Evolutionary conservation across 1,284 basidiomycete genomes (phyloP).

Genomic region (Neotropicomus parvogracilis): DNA sequence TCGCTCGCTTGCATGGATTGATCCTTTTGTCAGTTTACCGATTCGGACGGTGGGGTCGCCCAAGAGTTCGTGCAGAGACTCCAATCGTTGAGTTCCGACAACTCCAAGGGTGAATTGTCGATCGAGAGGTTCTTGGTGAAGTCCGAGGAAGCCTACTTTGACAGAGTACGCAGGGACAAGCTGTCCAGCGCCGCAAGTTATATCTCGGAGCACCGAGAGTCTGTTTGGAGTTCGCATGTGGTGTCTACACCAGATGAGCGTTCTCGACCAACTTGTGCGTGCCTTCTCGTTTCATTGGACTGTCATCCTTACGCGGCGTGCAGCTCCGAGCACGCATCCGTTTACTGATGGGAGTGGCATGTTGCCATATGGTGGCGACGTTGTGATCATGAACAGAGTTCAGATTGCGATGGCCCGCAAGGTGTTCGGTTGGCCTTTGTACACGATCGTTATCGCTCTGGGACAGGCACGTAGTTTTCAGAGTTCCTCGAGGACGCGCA

Average conservation of each 20-base stretch:
- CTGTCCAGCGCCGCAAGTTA: slow-evolving; percentile 73
- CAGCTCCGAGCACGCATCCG: slow-evolving; percentile 41
- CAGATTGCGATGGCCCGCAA: slow-evolving; percentile 80
- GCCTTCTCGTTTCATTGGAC: slow-evolving; percentile 11
- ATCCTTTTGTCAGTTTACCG: slow-evolving; percentile 65
- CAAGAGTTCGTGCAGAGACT: slow-evolving; percentile 85
- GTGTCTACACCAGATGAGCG: slow-evolving; percentile 51
- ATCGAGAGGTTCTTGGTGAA: slow-evolving; percentile 89
- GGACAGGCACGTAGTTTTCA: slow-evolving; percentile 59
- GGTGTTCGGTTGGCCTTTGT: slow-evolving; percentile 82
- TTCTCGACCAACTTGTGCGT: slow-evolving; percentile 73
- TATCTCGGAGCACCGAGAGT: slow-evolving; percentile 77
- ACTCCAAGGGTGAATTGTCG: slow-evolving; percentile 86
- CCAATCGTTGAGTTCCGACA: slow-evolving; percentile 73
- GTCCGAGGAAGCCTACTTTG: slow-evolving; percentile 90
- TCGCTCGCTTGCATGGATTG: not conserved
- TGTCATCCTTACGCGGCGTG: slow-evolving; percentile 12
- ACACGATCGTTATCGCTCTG: slow-evolving; percentile 81
- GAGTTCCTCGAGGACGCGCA: not conserved
- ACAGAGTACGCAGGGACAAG: slow-evolving; percentile 84
- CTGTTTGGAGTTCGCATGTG: slow-evolving; percentile 71
- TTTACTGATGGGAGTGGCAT: slow-evolving; percentile 54
- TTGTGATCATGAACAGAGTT: slow-evolving; percentile 70
- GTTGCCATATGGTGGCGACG: slow-evolving; percentile 51
- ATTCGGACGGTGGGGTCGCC: slow-evolving; percentile 86